Evolutionary conservation across 2,329 filamentous ascomycete genomes (phyloP), one percentile per base, ranked within the genome.

Genomic region (Immersiporthe knoxdaviesiana): DNA sequence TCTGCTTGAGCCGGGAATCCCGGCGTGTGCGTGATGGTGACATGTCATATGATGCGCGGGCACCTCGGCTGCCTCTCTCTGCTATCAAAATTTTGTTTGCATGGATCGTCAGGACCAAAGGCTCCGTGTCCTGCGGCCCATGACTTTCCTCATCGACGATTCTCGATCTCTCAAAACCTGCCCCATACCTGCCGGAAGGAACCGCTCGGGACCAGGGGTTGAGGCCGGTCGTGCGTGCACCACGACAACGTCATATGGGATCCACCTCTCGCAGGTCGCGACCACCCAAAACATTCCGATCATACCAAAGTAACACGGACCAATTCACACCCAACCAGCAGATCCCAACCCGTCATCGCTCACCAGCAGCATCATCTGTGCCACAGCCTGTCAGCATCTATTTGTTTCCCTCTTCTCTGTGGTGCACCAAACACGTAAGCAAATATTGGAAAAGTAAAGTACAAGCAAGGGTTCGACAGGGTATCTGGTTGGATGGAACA

Each of bases 181-280:
- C 12, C 35, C 32, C 59, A 14, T 30, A 37, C 5, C 12, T 12
- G 44, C 61, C 44, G 41, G 61, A 63, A 70, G 56, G 56, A 41
- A 16, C 60, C 60, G 60, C 59, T 21, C 8, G 44, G 11, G 52
- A 10, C 27, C 52, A 32, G 52, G 52, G 52, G 6, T 18, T 30
- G 52, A 30, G 52, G 52, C 52, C 24, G 4, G 52, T 56, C 52
- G 52, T 56, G 27, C 52, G 24, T 21, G 21, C 68, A 68, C 54
- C 54, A 68, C 65, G 58, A 3, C 41, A 50, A 70, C 68, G 68
- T 70, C 68, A 70, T 70, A 64, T 47, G 35, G 39, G 68, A 61
- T 39, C 68, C 68, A 70, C 60, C 2, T n/a, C 60, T 27, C 6
- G 60, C 60, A 50, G 60, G 37, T 21, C 60, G 14, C 39, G 39